phyloP scores from a whole-genome alignment of 352 stramenopile species.

The Pythium biforme region DNA sequence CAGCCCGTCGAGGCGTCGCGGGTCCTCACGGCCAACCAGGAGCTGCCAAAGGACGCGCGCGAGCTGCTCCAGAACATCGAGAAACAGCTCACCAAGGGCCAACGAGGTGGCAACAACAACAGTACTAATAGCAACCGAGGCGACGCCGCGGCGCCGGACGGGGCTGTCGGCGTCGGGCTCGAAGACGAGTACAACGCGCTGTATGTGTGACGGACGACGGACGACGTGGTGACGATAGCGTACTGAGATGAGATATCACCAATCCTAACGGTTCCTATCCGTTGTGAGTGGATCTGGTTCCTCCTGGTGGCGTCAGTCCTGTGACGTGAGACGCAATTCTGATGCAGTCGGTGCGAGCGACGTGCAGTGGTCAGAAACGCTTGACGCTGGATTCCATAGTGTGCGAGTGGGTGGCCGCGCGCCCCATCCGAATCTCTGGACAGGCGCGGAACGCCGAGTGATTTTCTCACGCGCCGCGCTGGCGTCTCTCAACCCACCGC shows the following conservation, averaged over 20 bases:
- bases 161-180: conserved; percentile 29
- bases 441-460: conserved; percentile 13
- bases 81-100: conserved; percentile 36
- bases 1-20: conserved; percentile 19
- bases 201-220: conserved; percentile 34
- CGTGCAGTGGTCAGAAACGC: conserved; percentile 6
- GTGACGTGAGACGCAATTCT: conserved; percentile 9
- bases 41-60: conserved; percentile 51
- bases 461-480: not conserved
- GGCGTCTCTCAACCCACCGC: too few species aligned
- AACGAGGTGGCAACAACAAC: not conserved
- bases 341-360: conserved; percentile 5
- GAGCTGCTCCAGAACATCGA: conserved; percentile 49
- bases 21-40: conserved; percentile 45
- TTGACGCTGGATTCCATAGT: not conserved
- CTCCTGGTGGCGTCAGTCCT: not conserved
- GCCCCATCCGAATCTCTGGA: conserved; percentile 16
- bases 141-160: not conserved
- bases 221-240: not conserved
- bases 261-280: not conserved
- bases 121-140: too few species aligned
- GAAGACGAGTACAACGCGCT: conserved; percentile 52
- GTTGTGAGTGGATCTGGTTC: conserved; percentile 1
- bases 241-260: not conserved
- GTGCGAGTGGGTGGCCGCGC: not conserved